Evolutionary conservation across 2,329 filamentous ascomycete genomes (phyloP).

Genomic region (Leptographium lundbergii): DNA sequence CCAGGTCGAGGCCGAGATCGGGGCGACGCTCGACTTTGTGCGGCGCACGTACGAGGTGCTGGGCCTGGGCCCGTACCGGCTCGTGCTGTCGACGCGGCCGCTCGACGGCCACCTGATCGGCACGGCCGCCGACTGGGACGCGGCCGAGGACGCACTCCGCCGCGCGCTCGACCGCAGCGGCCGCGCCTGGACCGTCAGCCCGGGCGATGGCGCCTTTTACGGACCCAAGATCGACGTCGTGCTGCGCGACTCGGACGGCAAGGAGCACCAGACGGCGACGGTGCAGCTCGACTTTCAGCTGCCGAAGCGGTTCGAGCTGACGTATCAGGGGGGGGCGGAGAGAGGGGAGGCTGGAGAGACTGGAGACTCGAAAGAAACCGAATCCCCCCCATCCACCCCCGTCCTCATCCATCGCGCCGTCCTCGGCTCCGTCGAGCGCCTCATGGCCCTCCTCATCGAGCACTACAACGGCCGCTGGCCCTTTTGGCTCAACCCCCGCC

Average conservation of each 20-base stretch:
- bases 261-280: conserved; percentile 80
- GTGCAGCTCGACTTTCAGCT: conserved; percentile 86
- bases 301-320: conserved; percentile 65
- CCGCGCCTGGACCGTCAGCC: conserved; percentile 59
- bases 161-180: conserved; percentile 50
- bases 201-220: conserved; percentile 81
- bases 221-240: conserved; percentile 88
- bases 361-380: too few relatives aligned
- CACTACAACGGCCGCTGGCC: conserved; percentile 71
- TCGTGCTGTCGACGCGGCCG: conserved; percentile 70
- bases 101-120: conserved; percentile 62
- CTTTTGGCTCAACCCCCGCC: conserved; percentile 77
- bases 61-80: conserved; percentile 56
- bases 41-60: conserved; percentile 59
- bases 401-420: conserved; percentile 80
- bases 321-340: conserved; percentile 47
- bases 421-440: conserved; percentile 69
- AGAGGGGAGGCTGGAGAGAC: background rate
- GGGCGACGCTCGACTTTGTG: conserved; percentile 61
- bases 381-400: too few relatives aligned
- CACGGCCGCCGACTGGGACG: conserved; percentile 51
- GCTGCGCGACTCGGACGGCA: conserved; percentile 65
- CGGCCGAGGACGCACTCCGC: conserved; percentile 54
- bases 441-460: conserved; percentile 77
- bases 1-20: conserved; percentile 65